Evolutionary conservation across 208 protist species (phyloP), one percentile per base, ranked within the genome.

Genomic region (Paratrypanosoma confusum): DNA sequence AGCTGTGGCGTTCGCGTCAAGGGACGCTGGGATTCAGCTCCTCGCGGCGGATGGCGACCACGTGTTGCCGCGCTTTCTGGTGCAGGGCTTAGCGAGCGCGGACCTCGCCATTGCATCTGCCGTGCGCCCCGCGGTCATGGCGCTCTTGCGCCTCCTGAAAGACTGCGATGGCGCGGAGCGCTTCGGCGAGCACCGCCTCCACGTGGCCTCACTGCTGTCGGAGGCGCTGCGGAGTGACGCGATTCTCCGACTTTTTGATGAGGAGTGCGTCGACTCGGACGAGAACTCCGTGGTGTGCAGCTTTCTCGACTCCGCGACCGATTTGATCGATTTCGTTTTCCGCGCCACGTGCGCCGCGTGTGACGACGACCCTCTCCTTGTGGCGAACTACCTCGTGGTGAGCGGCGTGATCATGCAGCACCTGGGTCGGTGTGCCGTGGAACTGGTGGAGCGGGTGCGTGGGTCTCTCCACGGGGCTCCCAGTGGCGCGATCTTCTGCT

Each of bases 171-270:
- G 22, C 0, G 51, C 16, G 43, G 22, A 13, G 17, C 28, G 7
- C 1, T 26, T 14, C 42, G 16, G 14, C 34, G 37, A 1, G 61
- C 59, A 5, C 54, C 44, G 3, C 10, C 37, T n/a, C n/a, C n/a
- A n/a, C 16, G 23, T 81, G 3, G 69, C 68, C 8, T 35, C 38
- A 4, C 31, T 77, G 20, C 28, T 83, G 13, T 63, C 75, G 14
- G 31, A 41, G 3, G 28, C 45, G 13, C 58, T 88, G 14, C 46
- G 49, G 28, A 71, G 47, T 32, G 75, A 82, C 25, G 41, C 48
- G 11, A 40, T 85, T 11, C 64, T 88, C 24, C 67, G 82, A 0
- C 61, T 85, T 5, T 78, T 92, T 54, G 67, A 87, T 54, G 78
- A 70, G 47, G 69, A 88, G 25, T 35, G 50, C 0, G 45, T 65